phyloP scores from a whole-genome alignment of 2,329 filamentous ascomycete species.

The Fusarium xyrophilum region DNA sequence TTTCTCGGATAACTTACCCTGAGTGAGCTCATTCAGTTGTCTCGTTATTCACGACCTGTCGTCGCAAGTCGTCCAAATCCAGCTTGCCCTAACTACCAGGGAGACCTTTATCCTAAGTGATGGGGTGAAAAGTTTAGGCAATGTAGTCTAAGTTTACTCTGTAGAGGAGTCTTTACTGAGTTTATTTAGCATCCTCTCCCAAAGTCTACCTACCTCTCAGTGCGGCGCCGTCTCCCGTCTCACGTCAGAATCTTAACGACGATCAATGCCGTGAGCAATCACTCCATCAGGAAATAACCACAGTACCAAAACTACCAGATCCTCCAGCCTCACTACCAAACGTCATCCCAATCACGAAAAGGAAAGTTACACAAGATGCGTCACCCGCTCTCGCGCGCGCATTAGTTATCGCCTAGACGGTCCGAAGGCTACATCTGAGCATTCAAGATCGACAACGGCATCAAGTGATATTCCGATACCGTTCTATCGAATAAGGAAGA shows the following conservation, averaged over 20 bases:
- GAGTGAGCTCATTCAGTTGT: accelerated
- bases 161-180: too few species aligned
- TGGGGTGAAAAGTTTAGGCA: too few species aligned
- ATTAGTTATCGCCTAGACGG: too few species aligned
- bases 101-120: too few species aligned
- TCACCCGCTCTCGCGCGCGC: neutral
- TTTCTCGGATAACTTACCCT: accelerated
- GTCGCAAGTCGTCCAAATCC: neutral
- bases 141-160: too few species aligned
- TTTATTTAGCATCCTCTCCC: too few species aligned
- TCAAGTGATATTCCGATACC: too few species aligned
- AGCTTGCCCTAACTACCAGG: too few species aligned
- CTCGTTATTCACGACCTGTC: neutral
- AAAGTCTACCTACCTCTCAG: neutral
- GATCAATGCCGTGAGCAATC: neutral
- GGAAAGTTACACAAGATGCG: neutral
- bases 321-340: neutral
- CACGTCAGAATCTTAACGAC: conserved; percentile 20
- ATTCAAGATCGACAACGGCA: too few species aligned
- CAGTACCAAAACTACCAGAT: neutral
- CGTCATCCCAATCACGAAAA: too few species aligned
- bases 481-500: too few species aligned
- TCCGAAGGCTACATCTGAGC: too few species aligned
- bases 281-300: conserved; percentile 1
- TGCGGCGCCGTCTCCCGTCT: neutral